Conservation (phyloP, 1,284 basidiomycete species). For the Cronartium quercuum region DNA sequence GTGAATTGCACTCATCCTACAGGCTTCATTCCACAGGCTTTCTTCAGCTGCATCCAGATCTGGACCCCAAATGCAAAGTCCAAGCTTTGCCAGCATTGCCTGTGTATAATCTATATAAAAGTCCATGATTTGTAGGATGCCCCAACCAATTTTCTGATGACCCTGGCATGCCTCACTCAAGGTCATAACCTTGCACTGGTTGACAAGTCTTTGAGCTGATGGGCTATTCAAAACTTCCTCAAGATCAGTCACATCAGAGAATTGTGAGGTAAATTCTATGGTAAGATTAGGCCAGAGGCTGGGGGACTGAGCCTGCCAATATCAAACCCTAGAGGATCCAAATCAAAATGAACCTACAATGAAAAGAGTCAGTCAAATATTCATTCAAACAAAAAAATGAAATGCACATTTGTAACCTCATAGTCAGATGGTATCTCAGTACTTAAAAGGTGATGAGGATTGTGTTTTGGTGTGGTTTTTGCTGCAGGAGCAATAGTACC, state of each 20-base stretch:
- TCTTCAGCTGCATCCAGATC: constrained; percentile 8
- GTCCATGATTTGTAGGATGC: neutral
- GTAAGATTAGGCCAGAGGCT: neutral
- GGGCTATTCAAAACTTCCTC: neutral
- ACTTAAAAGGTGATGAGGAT: too few species aligned
- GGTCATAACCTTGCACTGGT: neutral
- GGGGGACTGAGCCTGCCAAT: neutral
- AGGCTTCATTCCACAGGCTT: constrained; percentile 20
- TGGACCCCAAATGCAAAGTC: constrained; percentile 10
- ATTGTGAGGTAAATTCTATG: neutral
- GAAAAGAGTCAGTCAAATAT: too few species aligned
- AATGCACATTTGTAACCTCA: too few species aligned
- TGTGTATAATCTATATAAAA: constrained; percentile 9
- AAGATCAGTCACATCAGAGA: neutral
- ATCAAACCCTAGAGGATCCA: neutral
- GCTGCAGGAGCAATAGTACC: too few species aligned
- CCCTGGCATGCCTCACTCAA: neutral
- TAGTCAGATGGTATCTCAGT: too few species aligned
- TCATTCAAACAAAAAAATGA: too few species aligned
- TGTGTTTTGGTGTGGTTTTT: too few species aligned
- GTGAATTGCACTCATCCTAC: neutral
- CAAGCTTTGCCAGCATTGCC: constrained; percentile 9
- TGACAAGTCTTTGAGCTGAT: neutral
- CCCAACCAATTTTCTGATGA: neutral
- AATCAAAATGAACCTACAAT: too few species aligned